Evolutionary conservation across 2,329 filamentous ascomycete genomes (phyloP), one percentile per base, ranked within the genome.

Genomic region (Cercospora sp.): DNA sequence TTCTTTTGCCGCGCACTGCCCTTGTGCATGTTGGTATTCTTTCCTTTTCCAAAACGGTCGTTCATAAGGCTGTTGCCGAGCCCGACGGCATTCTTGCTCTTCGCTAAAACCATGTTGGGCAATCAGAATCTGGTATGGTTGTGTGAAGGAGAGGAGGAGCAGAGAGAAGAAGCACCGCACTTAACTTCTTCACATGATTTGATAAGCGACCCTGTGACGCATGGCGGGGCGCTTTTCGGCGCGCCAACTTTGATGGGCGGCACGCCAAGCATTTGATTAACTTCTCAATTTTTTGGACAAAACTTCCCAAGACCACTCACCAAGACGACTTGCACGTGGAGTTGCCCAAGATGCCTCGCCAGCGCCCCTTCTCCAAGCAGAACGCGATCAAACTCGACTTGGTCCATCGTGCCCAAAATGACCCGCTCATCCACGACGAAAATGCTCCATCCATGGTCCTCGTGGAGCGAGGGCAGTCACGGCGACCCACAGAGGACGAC

Each of bases 61-160:
- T 98, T 98, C 95, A 99, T 99, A 79, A 99, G 88, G 83, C 91
- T 89, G 83, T 97, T 97, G 79, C 95, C 95, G 83, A 99, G 89
- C 80, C 95, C 95, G 76, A 97, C 93, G 76, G 89, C 87, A 82
- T 94, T 96, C 81, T 97, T 98, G 73, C 93, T 97, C 83, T 98
- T 99, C 81, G 95, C 89, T 76, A 91, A 82, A 75, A 90, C 88
- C 90, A 92, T 92, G 23, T 5, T 58, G 62, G 62, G 33, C 51
- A 16, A 60, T 75, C 63, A 59, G 68, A 68, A 63, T 68, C 39
- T 33, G 18, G 36, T 55, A 5, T 45, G 23, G 59, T 67, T 48
- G 66, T 67, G 45, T 58, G 28, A 26, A 58, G 57, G 62, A n/a
- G 51, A 45, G 45, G 12, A 60, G 51, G 42, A 48, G 16, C 16